A percentile compares a stretch with the other conserved stretches of the same genome.
Conservation (phyloP, 2,329 filamentous ascomycete genomes). For the Colletotrichum tropicale region DNA sequence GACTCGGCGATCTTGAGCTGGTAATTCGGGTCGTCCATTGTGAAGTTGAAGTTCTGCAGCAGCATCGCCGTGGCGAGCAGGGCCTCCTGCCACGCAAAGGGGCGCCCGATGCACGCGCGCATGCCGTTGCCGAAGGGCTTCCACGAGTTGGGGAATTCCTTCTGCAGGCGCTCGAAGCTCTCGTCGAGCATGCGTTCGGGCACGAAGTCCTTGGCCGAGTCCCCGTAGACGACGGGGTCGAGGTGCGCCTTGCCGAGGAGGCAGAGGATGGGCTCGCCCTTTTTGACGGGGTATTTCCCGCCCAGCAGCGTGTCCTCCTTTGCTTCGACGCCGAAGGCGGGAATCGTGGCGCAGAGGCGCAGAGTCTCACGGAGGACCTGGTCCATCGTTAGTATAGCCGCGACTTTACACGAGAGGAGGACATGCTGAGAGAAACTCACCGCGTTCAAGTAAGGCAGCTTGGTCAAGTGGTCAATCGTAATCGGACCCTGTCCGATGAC, state of each 20-base stretch:
- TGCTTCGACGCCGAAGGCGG: slow-evolving; percentile 31
- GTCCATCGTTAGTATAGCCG: slow-evolving; percentile 12
- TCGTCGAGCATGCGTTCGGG: slow-evolving; percentile 69
- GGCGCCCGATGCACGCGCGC: slow-evolving; percentile 56
- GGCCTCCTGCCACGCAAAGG: slow-evolving; percentile 60
- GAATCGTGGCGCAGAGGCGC: slow-evolving; percentile 29
- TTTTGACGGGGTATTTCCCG: slow-evolving; percentile 58
- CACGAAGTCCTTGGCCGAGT: slow-evolving; percentile 60
- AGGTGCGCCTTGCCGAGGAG: slow-evolving; percentile 55
- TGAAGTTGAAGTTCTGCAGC: slow-evolving; percentile 71
- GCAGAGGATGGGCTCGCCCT: slow-evolving; percentile 45
- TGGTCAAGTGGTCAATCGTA: slow-evolving; percentile 61
- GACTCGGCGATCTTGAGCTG: slow-evolving; percentile 55
- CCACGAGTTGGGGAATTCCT: slow-evolving; percentile 37
- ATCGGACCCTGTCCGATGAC: slow-evolving; percentile 65
- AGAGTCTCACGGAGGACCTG: slow-evolving; percentile 59
- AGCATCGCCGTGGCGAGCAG: slow-evolving; percentile 55
- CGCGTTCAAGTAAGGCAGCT: slow-evolving; percentile 67
- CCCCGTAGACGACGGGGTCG: slow-evolving; percentile 61
- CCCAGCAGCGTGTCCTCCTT: slow-evolving; percentile 47
- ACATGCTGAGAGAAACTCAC: slow-evolving; percentile 20
- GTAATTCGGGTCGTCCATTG: slow-evolving; percentile 62
- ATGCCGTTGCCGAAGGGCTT: slow-evolving; percentile 61
- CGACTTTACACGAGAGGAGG: neutral
- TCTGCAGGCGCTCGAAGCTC: slow-evolving; percentile 41